phyloP scores from a whole-genome alignment of 2,329 filamentous ascomycete genomes.

The Fusarium bactridioides region DNA sequence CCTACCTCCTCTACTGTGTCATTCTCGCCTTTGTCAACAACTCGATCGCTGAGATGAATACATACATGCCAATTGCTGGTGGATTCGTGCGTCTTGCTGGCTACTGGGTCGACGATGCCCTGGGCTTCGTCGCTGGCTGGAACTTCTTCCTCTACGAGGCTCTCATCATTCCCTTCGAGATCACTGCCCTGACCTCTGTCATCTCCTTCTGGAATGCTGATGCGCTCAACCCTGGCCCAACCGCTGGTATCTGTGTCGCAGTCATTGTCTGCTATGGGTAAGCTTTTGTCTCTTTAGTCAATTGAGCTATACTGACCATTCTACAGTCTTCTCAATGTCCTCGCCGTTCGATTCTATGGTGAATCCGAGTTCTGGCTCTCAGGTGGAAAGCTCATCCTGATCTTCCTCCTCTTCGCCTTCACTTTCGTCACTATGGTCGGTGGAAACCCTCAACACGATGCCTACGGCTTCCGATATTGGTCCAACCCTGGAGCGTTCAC shows the following conservation, averaged over 20 bases:
- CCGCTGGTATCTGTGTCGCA: conserved; percentile 55
- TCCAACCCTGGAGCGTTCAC: conserved; percentile 61
- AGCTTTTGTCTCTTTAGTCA: neutral
- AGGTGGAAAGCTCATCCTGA: conserved; percentile 51
- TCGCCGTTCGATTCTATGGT: conserved; percentile 54
- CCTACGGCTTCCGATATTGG: conserved; percentile 74
- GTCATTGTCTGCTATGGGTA: conserved; percentile 52
- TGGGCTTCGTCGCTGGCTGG: conserved; percentile 31
- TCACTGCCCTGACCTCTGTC: conserved; percentile 58
- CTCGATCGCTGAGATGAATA: conserved; percentile 33
- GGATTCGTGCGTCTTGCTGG: conserved; percentile 29
- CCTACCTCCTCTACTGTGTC: conserved; percentile 16
- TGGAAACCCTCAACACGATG: conserved; percentile 63
- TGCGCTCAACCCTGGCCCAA: conserved; percentile 46
- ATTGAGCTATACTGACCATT: neutral
- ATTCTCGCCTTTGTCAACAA: conserved; percentile 31
- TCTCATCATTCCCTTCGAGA: conserved; percentile 59
- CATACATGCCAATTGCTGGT: conserved; percentile 29
- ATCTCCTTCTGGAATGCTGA: conserved; percentile 58
- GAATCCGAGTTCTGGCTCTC: conserved; percentile 57
- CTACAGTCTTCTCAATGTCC: conserved; percentile 47
- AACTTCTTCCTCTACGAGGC: conserved; percentile 51
- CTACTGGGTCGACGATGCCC: conserved; percentile 28
- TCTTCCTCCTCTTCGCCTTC: conserved; percentile 61
- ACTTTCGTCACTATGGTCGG: conserved; percentile 68